phyloP scores from a whole-genome alignment of 2,329 filamentous ascomycete species.

The Exophiala lecanii-corni region DNA sequence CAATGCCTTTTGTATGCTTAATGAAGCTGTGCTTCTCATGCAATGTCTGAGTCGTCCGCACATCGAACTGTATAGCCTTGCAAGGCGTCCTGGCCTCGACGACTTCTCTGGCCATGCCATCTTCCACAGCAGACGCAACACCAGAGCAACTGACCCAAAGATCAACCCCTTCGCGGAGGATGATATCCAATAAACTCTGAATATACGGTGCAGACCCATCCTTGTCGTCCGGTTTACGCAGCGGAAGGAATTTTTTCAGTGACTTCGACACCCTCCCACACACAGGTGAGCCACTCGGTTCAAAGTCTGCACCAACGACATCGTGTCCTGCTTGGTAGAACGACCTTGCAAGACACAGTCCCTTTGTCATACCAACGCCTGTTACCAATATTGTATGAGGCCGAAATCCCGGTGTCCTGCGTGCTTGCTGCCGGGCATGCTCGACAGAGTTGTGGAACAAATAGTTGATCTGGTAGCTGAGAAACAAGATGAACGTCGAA shows the following conservation, averaged over 20 bases:
- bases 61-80: slow-evolving; percentile 60
- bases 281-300: slow-evolving; percentile 43
- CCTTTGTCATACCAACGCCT: slow-evolving; percentile 68
- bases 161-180: slow-evolving; percentile 58
- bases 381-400: slow-evolving; percentile 63
- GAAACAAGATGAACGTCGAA: slow-evolving; percentile 41
- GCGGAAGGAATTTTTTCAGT: slow-evolving; percentile 52
- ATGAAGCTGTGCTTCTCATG: slow-evolving; percentile 65
- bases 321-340: slow-evolving; percentile 62
- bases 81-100: slow-evolving; percentile 56
- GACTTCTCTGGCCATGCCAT: slow-evolving; percentile 60
- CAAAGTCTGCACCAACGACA: slow-evolving; percentile 68
- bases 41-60: slow-evolving; percentile 52
- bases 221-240: slow-evolving; percentile 34
- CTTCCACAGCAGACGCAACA: slow-evolving; percentile 61
- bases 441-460: slow-evolving; percentile 29
- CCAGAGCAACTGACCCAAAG: slow-evolving; percentile 72
- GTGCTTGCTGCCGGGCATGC: slow-evolving; percentile 26
- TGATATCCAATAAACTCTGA: slow-evolving; percentile 53
- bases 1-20: slow-evolving; percentile 50
- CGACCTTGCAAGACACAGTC: slow-evolving; percentile 60
- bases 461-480: slow-evolving; percentile 32
- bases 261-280: slow-evolving; percentile 56
- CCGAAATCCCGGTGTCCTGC: slow-evolving; percentile 34
- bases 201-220: slow-evolving; percentile 49